Conservation (phyloP, 78 protist genomes). For the Dictyostelium capitatum region DNA sequence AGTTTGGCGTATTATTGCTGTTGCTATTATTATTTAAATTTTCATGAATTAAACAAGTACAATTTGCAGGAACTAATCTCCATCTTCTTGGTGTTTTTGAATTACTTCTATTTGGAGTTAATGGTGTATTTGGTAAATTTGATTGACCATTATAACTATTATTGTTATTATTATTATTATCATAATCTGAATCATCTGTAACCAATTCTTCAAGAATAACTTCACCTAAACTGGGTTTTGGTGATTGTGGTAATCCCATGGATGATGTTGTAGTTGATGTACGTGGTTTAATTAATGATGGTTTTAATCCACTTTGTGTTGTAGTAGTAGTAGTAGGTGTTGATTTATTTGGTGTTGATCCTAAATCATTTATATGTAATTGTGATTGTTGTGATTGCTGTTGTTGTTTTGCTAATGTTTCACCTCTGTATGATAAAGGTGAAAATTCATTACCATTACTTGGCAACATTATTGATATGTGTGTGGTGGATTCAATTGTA, state of each 20-base stretch:
- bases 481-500: too few species aligned
- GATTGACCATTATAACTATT: neutral
- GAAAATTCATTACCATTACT: neutral
- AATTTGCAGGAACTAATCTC: constrained; percentile 76
- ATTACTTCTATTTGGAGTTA: neutral
- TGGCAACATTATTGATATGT: neutral
- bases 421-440: neutral
- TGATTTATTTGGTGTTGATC: neutral
- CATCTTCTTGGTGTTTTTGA: constrained; percentile 65
- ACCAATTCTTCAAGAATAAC: constrained; percentile 16
- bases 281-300: neutral
- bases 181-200: neutral
- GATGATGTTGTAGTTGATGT: neutral
- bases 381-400: neutral
- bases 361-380: constrained; percentile 5
- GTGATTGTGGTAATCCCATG: neutral
- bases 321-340: neutral
- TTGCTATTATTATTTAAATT: neutral
- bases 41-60: constrained; percentile 61
- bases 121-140: constrained; percentile 59
- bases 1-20: neutral
- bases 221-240: neutral
- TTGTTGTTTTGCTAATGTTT: neutral
- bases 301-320: neutral
- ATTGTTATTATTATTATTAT: neutral